A percentile compares a stretch with the other conserved stretches of the same genome.
Conservation (phyloP, 2,329 filamentous ascomycete species). For the Trichophyton equinum region DNA sequence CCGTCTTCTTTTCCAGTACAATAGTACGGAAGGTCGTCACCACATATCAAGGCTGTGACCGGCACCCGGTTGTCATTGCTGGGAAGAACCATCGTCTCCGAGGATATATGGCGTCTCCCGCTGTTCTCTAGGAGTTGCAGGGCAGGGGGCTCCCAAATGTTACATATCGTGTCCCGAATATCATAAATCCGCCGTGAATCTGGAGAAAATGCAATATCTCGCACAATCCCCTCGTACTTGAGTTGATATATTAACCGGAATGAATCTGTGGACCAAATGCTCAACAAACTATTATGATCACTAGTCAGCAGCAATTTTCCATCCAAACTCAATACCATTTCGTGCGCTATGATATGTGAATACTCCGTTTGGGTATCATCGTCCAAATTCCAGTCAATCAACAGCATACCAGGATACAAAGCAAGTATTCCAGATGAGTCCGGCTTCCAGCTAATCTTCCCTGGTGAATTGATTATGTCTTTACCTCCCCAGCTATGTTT, state of each 20-base stretch:
- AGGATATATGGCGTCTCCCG: constrained; percentile 2
- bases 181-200: constrained; percentile 21
- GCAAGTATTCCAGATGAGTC: constrained; percentile 4
- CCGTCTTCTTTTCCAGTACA: constrained; percentile 18
- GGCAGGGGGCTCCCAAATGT: constrained; percentile 21
- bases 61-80: too few relatives aligned
- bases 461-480: constrained; percentile 2
- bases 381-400: constrained; percentile 9
- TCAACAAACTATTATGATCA: constrained; percentile 16
- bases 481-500: background rate
- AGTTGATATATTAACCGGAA: constrained; percentile 17
- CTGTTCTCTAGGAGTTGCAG: constrained; percentile 15
- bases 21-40: constrained; percentile 10
- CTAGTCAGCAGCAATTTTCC: constrained; percentile 19
- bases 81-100: too few relatives aligned
- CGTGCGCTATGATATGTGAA: constrained; percentile 13
- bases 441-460: constrained; percentile 8
- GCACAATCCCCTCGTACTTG: constrained; percentile 14
- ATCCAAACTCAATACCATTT: constrained; percentile 16
- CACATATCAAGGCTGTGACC: background rate
- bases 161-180: constrained; percentile 17
- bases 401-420: constrained; percentile 8
- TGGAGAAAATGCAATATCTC: constrained; percentile 18
- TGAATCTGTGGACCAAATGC: constrained; percentile 18
- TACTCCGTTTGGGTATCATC: constrained; percentile 6